Conservation (phyloP, 2,329 filamentous ascomycete species). For the Fusarium multiceps region DNA sequence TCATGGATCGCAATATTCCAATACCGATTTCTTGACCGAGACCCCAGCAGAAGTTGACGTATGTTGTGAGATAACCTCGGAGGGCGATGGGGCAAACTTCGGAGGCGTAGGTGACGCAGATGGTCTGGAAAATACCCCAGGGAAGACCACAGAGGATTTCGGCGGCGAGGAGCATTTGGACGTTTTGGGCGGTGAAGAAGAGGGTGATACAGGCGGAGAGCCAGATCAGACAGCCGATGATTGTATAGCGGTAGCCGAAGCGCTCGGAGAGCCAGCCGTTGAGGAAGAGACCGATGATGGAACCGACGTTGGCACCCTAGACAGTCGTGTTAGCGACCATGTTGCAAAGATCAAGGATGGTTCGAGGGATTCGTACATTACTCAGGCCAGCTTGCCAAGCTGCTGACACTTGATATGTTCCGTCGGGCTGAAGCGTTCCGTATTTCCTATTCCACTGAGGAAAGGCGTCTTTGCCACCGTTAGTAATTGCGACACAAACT, state of each 20-base stretch:
- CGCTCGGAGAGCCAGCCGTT: conserved; percentile 37
- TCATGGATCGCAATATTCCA: conserved; percentile 77
- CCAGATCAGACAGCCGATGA: conserved; percentile 37
- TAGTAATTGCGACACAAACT: background rate
- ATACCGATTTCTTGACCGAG: conserved; percentile 78
- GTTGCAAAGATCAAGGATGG: too few relatives aligned
- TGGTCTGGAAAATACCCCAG: conserved; percentile 43
- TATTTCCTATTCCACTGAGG: conserved; percentile 41
- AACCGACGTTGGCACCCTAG: conserved; percentile 36
- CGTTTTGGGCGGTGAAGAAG: conserved; percentile 40
- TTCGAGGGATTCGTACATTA: conserved; percentile 13
- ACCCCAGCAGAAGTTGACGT: conserved; percentile 82
- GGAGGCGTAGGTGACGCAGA: conserved; percentile 55
- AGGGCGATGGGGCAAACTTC: conserved; percentile 79
- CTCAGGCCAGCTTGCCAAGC: conserved; percentile 40
- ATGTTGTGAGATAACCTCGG: conserved; percentile 77
- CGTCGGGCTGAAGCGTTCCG: conserved; percentile 27
- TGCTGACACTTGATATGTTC: conserved; percentile 37
- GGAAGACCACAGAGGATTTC: conserved; percentile 40
- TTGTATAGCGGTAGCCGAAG: conserved; percentile 39
- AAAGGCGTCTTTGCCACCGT: conserved; percentile 23
- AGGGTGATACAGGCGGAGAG: conserved; percentile 36
- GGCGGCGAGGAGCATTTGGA: conserved; percentile 38
- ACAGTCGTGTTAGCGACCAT: background rate
- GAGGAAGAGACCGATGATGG: conserved; percentile 40